A percentile compares a stretch with the other conserved stretches of the same genome.
Conservation (phyloP, 768 basidiomycete species). For the Suillus subaureus region DNA sequence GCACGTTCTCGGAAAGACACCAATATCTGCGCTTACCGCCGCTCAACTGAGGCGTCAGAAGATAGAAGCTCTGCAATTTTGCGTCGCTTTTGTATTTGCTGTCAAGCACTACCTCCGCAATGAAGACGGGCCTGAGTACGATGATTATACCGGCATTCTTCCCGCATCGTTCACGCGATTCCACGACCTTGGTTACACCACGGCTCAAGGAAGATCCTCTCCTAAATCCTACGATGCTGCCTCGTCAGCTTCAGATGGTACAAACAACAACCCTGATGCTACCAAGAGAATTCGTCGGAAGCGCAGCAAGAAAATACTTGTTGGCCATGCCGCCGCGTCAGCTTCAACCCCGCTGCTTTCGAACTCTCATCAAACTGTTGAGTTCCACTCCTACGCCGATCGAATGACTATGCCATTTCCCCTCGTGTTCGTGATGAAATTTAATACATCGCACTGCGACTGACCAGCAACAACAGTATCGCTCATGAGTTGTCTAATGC, state of each 20-base stretch:
- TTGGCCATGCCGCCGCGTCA: constrained; percentile 25
- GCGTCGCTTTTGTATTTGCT: constrained; percentile 72
- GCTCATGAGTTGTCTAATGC: constrained; percentile 76
- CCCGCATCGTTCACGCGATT: constrained; percentile 60
- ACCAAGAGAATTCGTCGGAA: constrained; percentile 73
- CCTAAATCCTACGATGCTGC: constrained; percentile 45
- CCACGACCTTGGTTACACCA: constrained; percentile 45
- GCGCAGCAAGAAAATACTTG: constrained; percentile 59
- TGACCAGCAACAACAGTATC: constrained; percentile 48
- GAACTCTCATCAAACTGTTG: constrained; percentile 54
- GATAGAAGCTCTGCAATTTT: constrained; percentile 67
- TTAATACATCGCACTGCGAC: not conserved
- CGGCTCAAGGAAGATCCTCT: constrained; percentile 32
- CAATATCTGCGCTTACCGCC: constrained; percentile 45
- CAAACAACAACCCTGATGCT: constrained; percentile 41
- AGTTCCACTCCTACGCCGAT: constrained; percentile 61
- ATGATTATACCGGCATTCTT: constrained; percentile 68
- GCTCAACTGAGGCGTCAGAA: constrained; percentile 66
- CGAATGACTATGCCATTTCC: constrained; percentile 78
- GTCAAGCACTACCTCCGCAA: constrained; percentile 82
- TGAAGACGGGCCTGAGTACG: constrained; percentile 72
- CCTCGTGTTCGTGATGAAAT: constrained; percentile 55
- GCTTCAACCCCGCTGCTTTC: constrained; percentile 64
- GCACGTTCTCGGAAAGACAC: constrained; percentile 54
- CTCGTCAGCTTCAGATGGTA: constrained; percentile 32